These are phyloP conservation scores for Penicillium soppii DNA, from an alignment of 495 filamentous ascomycete genomes.

Conservation along the genomic window DNA sequence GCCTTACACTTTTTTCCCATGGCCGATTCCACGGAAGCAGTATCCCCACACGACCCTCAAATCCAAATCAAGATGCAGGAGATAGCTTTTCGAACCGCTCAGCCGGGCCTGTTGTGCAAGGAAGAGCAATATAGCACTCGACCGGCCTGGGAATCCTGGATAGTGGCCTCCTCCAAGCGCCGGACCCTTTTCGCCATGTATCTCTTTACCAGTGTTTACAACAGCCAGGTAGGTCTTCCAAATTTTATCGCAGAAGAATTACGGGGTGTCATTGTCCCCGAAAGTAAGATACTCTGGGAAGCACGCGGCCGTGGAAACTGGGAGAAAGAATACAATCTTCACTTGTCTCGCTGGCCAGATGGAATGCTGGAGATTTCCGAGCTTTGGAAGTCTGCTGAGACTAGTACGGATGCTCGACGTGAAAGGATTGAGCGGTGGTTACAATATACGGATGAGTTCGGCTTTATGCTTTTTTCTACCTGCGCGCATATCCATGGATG, in stretches of 20 bases:
- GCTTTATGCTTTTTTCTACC: constrained; percentile 30
- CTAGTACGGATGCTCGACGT: constrained; percentile 6
- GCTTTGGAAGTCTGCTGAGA: constrained; percentile 34
- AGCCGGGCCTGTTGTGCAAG: constrained; percentile 37
- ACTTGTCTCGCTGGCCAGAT: constrained; percentile 40
- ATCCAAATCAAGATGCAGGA: constrained; percentile 47
- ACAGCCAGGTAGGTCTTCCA: constrained; percentile 33
- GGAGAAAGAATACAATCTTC: constrained; percentile 38
- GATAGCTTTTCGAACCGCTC: constrained; percentile 40
- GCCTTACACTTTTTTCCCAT: constrained; percentile 39
- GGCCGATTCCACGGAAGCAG: neutral
- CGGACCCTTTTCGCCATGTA: constrained; percentile 48
- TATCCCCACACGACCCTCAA: constrained; percentile 23
- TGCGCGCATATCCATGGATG: constrained; percentile 32
- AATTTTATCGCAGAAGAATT: constrained; percentile 44
- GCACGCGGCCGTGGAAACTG: constrained; percentile 31
- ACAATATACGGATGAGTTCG: constrained; percentile 28
- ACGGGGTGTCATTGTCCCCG: constrained; percentile 28
- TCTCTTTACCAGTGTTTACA: constrained; percentile 47
- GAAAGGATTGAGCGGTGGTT: constrained; percentile 29
- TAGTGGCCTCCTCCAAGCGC: constrained; percentile 44
- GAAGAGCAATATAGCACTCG: constrained; percentile 34
- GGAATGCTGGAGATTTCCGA: constrained; percentile 40
- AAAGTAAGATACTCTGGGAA: constrained; percentile 37
- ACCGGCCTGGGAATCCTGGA: constrained; percentile 52